phyloP scores from a whole-genome alignment of 257 asterid species.

The Cynanchum wilfordii region DNA sequence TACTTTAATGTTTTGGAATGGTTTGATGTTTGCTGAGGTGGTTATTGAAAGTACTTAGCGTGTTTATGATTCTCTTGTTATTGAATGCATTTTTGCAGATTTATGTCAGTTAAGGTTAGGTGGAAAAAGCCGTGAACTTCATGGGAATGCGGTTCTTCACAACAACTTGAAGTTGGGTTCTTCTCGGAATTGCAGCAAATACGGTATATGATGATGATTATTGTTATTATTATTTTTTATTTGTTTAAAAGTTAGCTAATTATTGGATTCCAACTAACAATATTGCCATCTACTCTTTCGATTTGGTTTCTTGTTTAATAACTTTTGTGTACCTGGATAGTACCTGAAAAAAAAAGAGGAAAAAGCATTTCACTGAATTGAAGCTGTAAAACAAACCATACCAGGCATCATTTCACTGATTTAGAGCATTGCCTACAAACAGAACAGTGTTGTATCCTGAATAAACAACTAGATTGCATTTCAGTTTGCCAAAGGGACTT shows the following conservation, averaged over 20 bases:
- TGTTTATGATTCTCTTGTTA: background rate
- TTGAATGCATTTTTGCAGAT: constrained; percentile 22
- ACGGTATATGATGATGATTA: constrained; percentile 28
- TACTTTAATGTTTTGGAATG: constrained; percentile 9
- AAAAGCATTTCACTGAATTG: background rate
- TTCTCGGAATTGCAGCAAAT: constrained; percentile 25
- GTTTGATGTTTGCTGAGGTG: background rate
- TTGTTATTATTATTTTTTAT: background rate
- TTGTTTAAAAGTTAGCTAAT: background rate
- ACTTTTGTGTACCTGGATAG: too few species aligned
- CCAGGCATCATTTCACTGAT: background rate
- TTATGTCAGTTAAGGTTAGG: constrained; percentile 38
- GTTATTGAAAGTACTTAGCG: background rate
- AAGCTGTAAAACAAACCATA: background rate
- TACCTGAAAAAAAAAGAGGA: too few species aligned
- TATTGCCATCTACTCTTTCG: background rate
- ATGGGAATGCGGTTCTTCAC: constrained; percentile 47
- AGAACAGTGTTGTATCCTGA: background rate
- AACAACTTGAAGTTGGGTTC: constrained; percentile 24
- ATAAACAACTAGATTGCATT: background rate
- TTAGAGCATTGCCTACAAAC: background rate
- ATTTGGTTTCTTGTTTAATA: too few species aligned
- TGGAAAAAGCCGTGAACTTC: constrained; percentile 45
- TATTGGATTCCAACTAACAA: background rate
- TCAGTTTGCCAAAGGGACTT: background rate